Conservation (phyloP, 2,329 filamentous ascomycete species). For the Penicillium sp. region DNA sequence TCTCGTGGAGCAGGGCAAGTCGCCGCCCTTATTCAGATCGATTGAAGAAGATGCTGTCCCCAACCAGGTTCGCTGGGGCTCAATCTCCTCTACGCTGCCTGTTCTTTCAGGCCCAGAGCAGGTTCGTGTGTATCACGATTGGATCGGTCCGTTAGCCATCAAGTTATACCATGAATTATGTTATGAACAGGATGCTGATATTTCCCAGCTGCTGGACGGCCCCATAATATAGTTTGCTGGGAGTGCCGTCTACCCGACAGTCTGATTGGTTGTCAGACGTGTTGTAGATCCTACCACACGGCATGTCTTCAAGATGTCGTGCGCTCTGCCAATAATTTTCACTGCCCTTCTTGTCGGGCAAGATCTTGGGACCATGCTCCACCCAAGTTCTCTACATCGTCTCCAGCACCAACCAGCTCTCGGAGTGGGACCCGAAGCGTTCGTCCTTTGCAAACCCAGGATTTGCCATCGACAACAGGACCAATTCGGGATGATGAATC, state of each 20-base stretch:
- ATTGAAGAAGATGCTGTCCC: constrained; percentile 10
- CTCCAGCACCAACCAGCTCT: constrained; percentile 11
- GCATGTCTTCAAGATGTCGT: constrained; percentile 20
- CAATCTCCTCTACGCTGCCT: constrained; percentile 9
- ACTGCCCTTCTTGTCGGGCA: constrained; percentile 29
- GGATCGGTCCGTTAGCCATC: constrained; percentile 28
- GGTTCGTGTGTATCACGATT: constrained; percentile 30
- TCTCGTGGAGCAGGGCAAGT: background rate
- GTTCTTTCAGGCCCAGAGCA: constrained; percentile 21
- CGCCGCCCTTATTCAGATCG: constrained; percentile 1
- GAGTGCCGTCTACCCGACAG: constrained; percentile 28
- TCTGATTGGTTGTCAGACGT: constrained; percentile 31
- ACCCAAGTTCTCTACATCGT: constrained; percentile 9
- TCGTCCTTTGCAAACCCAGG: background rate
- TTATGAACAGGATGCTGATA: constrained; percentile 7
- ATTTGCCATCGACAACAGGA: background rate
- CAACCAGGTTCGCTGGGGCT: constrained; percentile 3
- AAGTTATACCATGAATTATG: background rate
- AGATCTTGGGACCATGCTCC: constrained; percentile 26
- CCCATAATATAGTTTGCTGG: constrained; percentile 34
- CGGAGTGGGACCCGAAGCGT: constrained; percentile 12
- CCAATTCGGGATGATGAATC: background rate
- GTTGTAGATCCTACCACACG: constrained; percentile 35
- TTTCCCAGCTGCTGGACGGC: constrained; percentile 27
- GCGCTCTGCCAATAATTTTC: constrained; percentile 18